Base-by-base conservation (phyloP, 257 asterid species). In the Solanum tacnaense region DNA sequence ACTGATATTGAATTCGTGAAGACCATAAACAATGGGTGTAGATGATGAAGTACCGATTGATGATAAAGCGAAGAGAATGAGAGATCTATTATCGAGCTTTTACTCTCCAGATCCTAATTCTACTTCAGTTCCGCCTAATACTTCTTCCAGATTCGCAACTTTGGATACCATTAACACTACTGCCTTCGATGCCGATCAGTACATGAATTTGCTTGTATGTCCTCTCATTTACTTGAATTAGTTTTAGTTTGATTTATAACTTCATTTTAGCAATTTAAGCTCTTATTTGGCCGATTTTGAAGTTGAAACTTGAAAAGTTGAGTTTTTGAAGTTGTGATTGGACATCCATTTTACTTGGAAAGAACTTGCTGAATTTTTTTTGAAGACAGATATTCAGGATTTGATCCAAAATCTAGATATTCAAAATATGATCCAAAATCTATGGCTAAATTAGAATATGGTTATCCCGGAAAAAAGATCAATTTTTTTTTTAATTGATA, bases 191-290 rank as follows among this genome's bases (percentile, higher is more conserved):
- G 96, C 97, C 87, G 96, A 97, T 92, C 98, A 92, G 90, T 97
- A 97, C 93, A 97, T 97, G 99, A 97, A 97, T 94, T 98, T 96
- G 44, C 99, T 97, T 56, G 99, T 96, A 93, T 56, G 92, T n/a
- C 21, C 67, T 21, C 15, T 35, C 27, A 10, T 31, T 36, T 34
- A 44, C 78, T 68, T 58, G 31, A 18, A 76, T 38, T 78, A 78
- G 62, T 39, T 78, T 41, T 25, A 25, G 13, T 79, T 25, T 41
- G n/a, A 7, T 78, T 78, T 75, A 23, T 38, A 38, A 35, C 8
- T 23, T 23, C 10, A 0, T 38, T 38, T 35, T 35, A 10, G 31
- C 10, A 74, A 74, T 21, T 58, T 58, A 21, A 20, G 25, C 68
- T 21, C 2, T 8, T 21, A 58, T 58, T 65, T 65, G 32, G 0